phyloP scores from a whole-genome alignment of 805 yeast genomes.

The Candida insectalens region DNA sequence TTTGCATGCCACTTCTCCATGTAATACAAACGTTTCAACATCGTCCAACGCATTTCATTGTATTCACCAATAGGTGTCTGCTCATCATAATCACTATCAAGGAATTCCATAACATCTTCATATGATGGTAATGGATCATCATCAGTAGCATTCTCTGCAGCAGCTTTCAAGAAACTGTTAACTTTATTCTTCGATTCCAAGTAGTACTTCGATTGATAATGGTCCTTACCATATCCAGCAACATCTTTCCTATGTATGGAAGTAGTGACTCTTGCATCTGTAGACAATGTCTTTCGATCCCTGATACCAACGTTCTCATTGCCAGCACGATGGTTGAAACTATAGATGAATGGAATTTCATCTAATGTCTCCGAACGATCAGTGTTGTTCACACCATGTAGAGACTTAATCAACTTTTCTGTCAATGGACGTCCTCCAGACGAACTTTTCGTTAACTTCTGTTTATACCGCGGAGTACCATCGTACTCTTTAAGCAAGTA shows the following conservation, averaged over 20 bases:
- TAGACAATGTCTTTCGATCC: constrained; percentile 71
- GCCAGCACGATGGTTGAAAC: constrained; percentile 87
- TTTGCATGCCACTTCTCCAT: constrained; percentile 46
- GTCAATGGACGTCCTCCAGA: constrained; percentile 12
- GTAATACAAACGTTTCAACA: constrained; percentile 63
- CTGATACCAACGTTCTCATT: constrained; percentile 77
- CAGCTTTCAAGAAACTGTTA: constrained; percentile 41
- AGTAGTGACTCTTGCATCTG: constrained; percentile 72
- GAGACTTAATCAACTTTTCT: constrained; percentile 10
- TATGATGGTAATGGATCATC: constrained; percentile 35
- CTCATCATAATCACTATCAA: constrained; percentile 28
- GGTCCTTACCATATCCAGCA: constrained; percentile 66
- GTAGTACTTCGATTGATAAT: constrained; percentile 38
- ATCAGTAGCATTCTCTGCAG: constrained; percentile 38
- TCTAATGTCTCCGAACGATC: constrained; percentile 19
- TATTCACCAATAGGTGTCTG: constrained; percentile 20
- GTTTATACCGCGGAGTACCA: constrained; percentile 21
- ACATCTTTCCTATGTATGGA: constrained; percentile 63
- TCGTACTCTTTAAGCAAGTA: constrained; percentile 41
- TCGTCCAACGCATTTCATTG: constrained; percentile 57
- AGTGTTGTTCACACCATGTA: constrained; percentile 12
- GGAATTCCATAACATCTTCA: constrained; percentile 45
- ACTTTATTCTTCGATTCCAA: constrained; percentile 43
- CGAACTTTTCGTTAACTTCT: constrained; percentile 3
- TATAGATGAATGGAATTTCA: constrained; percentile 24